Evolutionary conservation across 2,329 filamentous ascomycete genomes (phyloP).

Genomic region (Sclerotinia glacialis): DNA sequence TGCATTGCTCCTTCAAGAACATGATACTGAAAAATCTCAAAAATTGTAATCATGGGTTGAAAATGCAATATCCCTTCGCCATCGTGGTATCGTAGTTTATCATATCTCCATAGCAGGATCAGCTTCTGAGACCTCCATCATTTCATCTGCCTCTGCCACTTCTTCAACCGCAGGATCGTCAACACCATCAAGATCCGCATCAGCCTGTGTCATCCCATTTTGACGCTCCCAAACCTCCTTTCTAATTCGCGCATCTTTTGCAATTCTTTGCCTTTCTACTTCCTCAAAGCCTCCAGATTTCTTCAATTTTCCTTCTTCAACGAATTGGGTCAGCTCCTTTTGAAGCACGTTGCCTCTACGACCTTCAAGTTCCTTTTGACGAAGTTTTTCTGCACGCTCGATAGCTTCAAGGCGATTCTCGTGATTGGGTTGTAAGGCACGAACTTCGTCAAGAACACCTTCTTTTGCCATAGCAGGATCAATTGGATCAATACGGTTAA

Average conservation of each 20-base stretch:
- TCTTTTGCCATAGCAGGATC: constrained; percentile 86
- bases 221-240: constrained; percentile 72
- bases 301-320: constrained; percentile 87
- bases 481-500: constrained; percentile 51
- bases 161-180: constrained; percentile 13
- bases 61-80: constrained; percentile 3
- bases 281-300: constrained; percentile 96
- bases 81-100: constrained; percentile 12
- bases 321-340: constrained; percentile 80
- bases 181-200: constrained; percentile 25
- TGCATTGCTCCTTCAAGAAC: not conserved
- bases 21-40: not conserved
- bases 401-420: constrained; percentile 92
- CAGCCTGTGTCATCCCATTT: constrained; percentile 49
- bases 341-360: constrained; percentile 70
- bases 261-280: constrained; percentile 76
- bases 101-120: constrained; percentile 9
- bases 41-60: not conserved
- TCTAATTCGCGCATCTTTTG: constrained; percentile 82
- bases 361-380: constrained; percentile 82
- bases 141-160: not conserved
- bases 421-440: constrained; percentile 91
- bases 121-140: not conserved
- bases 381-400: constrained; percentile 88
- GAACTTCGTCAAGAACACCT: constrained; percentile 85